These are phyloP conservation scores for Aurifilum marmelostoma DNA, from an alignment of 2,329 filamentous ascomycete genomes.

Conservation along the genomic window DNA sequence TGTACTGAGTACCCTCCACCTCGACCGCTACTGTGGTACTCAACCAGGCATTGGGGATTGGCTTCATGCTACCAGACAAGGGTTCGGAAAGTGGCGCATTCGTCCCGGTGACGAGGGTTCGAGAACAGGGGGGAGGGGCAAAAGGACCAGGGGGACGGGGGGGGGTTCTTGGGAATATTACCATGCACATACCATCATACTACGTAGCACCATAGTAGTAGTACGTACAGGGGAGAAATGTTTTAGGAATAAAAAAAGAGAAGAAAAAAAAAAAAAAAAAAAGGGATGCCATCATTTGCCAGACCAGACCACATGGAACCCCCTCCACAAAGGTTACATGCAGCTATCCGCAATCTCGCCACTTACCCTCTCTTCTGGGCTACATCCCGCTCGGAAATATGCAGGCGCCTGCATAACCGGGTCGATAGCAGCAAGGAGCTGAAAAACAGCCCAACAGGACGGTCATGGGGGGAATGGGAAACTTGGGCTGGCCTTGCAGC, in stretches of 20 bases:
- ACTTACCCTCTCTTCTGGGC: not conserved
- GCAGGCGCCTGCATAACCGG: constrained; percentile 8
- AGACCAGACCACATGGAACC: not conserved
- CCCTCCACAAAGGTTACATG: not conserved
- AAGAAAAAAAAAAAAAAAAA: not conserved
- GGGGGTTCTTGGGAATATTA: not conserved
- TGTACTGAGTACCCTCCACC: too few relatives aligned
- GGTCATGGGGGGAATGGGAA: not conserved
- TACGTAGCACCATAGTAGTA: not conserved
- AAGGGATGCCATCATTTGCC: not conserved
- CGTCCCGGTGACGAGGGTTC: not conserved
- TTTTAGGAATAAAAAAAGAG: not conserved
- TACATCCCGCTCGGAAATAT: constrained; percentile 6
- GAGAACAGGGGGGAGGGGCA: not conserved
- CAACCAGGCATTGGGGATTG: not conserved
- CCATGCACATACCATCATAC: not conserved
- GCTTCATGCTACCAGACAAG: not conserved
- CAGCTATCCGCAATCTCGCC: not conserved
- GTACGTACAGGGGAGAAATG: not conserved
- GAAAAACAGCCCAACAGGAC: not conserved
- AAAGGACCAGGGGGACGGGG: too few relatives aligned
- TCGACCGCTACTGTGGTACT: constrained; percentile 1
- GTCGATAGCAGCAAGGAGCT: not conserved
- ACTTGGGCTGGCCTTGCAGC: not conserved
- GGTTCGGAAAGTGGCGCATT: not conserved